Evolutionary conservation across 805 yeast genomes (phyloP), one percentile per base, ranked within the genome.

Genomic region (Candida endomychidarum): DNA sequence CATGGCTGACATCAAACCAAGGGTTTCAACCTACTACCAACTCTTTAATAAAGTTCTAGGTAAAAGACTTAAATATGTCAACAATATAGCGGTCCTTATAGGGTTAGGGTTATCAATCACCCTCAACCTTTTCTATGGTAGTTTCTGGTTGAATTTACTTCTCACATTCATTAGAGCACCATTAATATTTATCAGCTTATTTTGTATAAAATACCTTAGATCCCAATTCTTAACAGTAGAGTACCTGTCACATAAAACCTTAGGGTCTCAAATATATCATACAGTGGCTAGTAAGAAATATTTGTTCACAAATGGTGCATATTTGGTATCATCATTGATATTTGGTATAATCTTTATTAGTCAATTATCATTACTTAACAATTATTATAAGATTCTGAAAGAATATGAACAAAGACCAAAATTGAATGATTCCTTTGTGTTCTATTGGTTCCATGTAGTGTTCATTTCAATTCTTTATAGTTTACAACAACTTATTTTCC

Each of bases 401-500:
- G 74, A 67, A 35, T 69, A 64, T 46, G 63, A 69, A 34, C 56
- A 53, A 20, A 56, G 50, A 37, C 72, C 72, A 4, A 53, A 57
- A 31, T 50, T 63, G 28, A 70, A 69, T 41, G 75, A 70, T 47
- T 61, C 65, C 34, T 70, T 70, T 63, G 68, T 78, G 3, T 78
- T 64, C 51, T 75, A 60, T 48, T 75, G 78, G 74, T 77, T 67
- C 50, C 68, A 63, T 31, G 61, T 74, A 18, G 8, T 61, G 1
- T 55, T 66, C 18, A 51, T 71, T 6, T 74, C 79, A 0, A 22
- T 67, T 0, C 24, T 68, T 6, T 84, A 82, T 55, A 51, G 80
- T 6, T 36, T 67, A 1, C 80, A 75, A 44, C 83, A 75, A 52
- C 49, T 75, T 10, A 49, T 75, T 0, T 70, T 77, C 41, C 83